Evolutionary conservation across 768 basidiomycete species (phyloP), one percentile per base, ranked within the genome.

Genomic region (Amanita phalloides): DNA sequence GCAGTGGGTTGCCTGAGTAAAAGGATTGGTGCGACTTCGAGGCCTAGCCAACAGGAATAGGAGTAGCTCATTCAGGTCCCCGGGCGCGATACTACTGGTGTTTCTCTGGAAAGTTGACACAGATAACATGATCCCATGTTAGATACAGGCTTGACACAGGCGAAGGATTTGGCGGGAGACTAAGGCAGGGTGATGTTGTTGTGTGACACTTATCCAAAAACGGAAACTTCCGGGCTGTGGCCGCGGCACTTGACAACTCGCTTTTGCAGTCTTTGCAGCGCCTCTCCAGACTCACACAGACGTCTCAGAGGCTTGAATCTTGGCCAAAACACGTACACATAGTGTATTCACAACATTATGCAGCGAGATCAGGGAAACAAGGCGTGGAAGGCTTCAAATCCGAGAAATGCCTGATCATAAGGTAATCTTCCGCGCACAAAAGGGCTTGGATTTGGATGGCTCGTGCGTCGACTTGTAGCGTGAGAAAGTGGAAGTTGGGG

Each of bases 371-470:
- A 47, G 28, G 25, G 54, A 61, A 60, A 41, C 49, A 46, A 2
- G 25, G 4, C 49, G 23, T 49, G 45, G 53, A 58, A 56, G 52
- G 48, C 42, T 47, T 47, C 44, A 59, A 57, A 66, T 64, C 67
- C 61, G 59, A 55, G 50, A 54, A 55, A 58, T 56, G 62, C 63
- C 64, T 62, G 63, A 64, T 63, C 60, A 51, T n/a, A 43, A 41
- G 48, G 49, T 70, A 71, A 75, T 72, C 71, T 73, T 75, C 73
- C 72, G 65, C 72, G 70, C 63, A 64, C 61, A 60, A 73, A 73
- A 69, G 65, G 63, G 71, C 67, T 72, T 68, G 68, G 69, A 74
- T 65, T 71, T 59, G 61, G 61, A 60, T 73, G 74, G 72, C 71
- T 71, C 70, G 73, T 73, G 74, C 73, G 73, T 69, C 57, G 66